Percentiles rank a stretch among this genome's conserved stretches.
These are phyloP conservation scores for Candida nitratophila DNA, from an alignment of 805 yeast species.

Conservation along the genomic window DNA sequence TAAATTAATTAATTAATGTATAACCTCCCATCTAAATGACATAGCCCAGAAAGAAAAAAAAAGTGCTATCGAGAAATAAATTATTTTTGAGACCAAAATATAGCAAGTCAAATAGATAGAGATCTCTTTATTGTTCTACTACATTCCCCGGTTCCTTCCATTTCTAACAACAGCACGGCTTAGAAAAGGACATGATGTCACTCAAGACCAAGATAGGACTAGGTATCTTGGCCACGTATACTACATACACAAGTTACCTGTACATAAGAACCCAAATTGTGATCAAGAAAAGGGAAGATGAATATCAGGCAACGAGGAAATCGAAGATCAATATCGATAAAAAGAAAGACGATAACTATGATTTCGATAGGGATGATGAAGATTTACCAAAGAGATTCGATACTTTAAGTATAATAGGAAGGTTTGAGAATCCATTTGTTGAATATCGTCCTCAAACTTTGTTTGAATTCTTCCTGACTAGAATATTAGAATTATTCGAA, in stretches of 20 bases:
- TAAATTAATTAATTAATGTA: too few species aligned
- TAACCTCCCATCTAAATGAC: too few species aligned
- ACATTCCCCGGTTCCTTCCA: too few species aligned
- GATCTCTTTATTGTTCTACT: too few species aligned
- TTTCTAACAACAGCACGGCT: too few species aligned
- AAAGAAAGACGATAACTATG: background rate
- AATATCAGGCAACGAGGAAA: slow-evolving; percentile 1
- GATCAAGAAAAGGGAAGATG: slow-evolving; percentile 36
- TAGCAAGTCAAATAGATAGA: too few species aligned
- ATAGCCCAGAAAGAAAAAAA: too few species aligned
- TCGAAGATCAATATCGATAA: background rate
- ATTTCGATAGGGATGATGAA: slow-evolving; percentile 2
- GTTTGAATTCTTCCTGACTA: slow-evolving; percentile 72
- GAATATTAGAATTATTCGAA: slow-evolving; percentile 66
- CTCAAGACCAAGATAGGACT: slow-evolving; percentile 32
- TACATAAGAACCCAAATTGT: slow-evolving; percentile 47
- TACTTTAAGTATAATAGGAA: slow-evolving; percentile 55
- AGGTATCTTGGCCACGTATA: slow-evolving; percentile 45
- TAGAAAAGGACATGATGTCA: too few species aligned
- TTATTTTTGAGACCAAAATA: too few species aligned
- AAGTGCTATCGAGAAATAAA: too few species aligned
- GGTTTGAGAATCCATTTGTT: slow-evolving; percentile 84
- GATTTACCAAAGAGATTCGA: slow-evolving; percentile 8
- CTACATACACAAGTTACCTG: slow-evolving; percentile 59
- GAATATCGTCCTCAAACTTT: slow-evolving; percentile 89